Conservation (phyloP, 192 early-diverging fungal species). For the Polychytrium aggregatum region DNA sequence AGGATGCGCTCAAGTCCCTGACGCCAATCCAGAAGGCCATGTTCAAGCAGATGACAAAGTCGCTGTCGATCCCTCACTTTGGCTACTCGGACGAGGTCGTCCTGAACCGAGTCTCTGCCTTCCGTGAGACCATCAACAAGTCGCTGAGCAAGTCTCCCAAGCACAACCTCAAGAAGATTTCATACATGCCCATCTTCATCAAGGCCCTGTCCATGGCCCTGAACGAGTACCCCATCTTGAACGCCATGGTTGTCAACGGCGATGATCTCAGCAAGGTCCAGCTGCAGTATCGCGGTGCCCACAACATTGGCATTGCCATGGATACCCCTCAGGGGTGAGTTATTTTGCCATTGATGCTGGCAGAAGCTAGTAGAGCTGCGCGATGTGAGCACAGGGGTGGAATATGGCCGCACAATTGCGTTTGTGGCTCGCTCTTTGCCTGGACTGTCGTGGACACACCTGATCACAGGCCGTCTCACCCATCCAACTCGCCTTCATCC, state of each 20-base stretch:
- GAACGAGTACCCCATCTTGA: constrained; percentile 74
- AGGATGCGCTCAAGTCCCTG: too few relatives aligned
- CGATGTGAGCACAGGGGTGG: too few relatives aligned
- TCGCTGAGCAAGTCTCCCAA: constrained; percentile 37
- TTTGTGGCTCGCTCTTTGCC: background rate
- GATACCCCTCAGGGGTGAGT: constrained; percentile 83
- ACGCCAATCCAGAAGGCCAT: constrained; percentile 88
- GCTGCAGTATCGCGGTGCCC: constrained; percentile 62
- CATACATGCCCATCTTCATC: constrained; percentile 93
- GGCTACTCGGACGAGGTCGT: constrained; percentile 85
- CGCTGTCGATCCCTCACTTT: constrained; percentile 88
- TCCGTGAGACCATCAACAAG: constrained; percentile 56
- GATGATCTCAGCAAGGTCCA: constrained; percentile 32
- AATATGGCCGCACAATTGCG: too few relatives aligned
- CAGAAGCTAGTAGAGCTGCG: too few relatives aligned
- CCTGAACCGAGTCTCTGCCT: constrained; percentile 53
- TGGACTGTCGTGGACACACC: background rate
- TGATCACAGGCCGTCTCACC: background rate
- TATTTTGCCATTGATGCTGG: constrained; percentile 2
- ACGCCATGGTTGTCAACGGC: constrained; percentile 48
- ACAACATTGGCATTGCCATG: constrained; percentile 96
- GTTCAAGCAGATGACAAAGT: constrained; percentile 92
- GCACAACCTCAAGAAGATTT: constrained; percentile 55
- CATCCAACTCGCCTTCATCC: too few relatives aligned
- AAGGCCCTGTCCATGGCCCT: constrained; percentile 80